Conservation (phyloP, 257 asterid genomes). For the Fraxinus americana region DNA sequence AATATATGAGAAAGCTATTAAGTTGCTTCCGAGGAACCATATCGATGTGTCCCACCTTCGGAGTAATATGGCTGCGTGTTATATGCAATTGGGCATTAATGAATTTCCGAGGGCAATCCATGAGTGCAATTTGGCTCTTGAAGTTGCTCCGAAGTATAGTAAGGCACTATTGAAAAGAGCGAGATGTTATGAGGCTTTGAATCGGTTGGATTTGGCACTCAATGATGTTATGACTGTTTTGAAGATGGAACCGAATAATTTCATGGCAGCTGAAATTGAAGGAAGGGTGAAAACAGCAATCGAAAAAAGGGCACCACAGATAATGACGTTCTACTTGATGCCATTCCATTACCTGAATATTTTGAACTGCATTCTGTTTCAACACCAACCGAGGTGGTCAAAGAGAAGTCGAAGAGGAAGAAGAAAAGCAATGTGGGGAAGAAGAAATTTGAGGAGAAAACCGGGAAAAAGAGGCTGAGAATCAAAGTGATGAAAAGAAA, state of each 20-base stretch:
- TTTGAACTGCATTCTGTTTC: slow-evolving; percentile 45
- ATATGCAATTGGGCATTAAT: slow-evolving; percentile 76
- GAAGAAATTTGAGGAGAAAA: slow-evolving; percentile 31
- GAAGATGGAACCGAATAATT: slow-evolving; percentile 69
- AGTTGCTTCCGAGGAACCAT: slow-evolving; percentile 81
- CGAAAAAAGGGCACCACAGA: slow-evolving; percentile 38
- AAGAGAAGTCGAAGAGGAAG: slow-evolving; percentile 49
- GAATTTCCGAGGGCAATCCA: slow-evolving; percentile 84
- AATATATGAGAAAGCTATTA: slow-evolving; percentile 72
- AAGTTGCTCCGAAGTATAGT: slow-evolving; percentile 77
- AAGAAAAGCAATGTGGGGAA: slow-evolving; percentile 35
- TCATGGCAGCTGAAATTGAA: slow-evolving; percentile 71
- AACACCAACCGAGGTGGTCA: slow-evolving; percentile 33
- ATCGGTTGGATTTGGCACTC: slow-evolving; percentile 67
- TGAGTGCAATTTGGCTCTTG: slow-evolving; percentile 88
- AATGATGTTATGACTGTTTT: slow-evolving; percentile 68
- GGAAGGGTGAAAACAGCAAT: slow-evolving; percentile 63
- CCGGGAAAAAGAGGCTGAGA: slow-evolving; percentile 20
- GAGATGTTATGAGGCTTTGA: slow-evolving; percentile 84
- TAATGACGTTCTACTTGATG: slow-evolving; percentile 39
- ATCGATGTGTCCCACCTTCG: slow-evolving; percentile 70
- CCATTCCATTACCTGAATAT: slow-evolving; percentile 50
- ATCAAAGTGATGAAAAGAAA: slow-evolving; percentile 26
- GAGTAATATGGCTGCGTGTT: slow-evolving; percentile 84
- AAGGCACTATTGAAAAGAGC: slow-evolving; percentile 89